These are phyloP conservation scores for Fusarium piperis DNA, from an alignment of 2,329 filamentous ascomycete genomes.

Conservation along the genomic window DNA sequence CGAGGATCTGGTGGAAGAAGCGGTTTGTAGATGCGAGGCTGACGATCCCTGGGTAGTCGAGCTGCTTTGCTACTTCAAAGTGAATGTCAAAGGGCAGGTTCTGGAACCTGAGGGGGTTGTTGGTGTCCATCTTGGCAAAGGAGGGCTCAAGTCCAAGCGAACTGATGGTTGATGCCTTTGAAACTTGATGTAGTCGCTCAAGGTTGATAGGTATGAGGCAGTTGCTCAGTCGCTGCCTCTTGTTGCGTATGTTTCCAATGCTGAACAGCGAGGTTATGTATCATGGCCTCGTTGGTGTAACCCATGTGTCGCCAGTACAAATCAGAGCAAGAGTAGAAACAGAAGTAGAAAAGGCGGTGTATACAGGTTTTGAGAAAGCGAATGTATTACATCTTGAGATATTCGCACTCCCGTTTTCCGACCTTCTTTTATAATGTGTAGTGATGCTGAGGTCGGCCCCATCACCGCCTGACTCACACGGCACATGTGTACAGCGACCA, in stretches of 20 bases:
- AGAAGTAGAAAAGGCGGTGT: background rate
- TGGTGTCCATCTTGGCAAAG: slow-evolving; percentile 9
- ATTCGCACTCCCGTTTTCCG: too few relatives aligned
- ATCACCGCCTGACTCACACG: slow-evolving; percentile 14
- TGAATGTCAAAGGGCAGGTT: slow-evolving; percentile 32
- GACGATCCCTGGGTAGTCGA: slow-evolving; percentile 15
- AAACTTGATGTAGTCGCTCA: background rate
- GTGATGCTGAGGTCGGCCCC: background rate
- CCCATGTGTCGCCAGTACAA: background rate
- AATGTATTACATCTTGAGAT: background rate
- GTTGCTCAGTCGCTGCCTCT: background rate
- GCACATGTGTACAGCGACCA: background rate
- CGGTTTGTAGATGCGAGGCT: slow-evolving; percentile 22
- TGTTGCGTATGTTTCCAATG: background rate
- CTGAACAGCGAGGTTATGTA: background rate
- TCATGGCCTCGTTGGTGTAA: background rate
- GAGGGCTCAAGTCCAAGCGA: background rate
- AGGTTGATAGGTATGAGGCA: background rate
- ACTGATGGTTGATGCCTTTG: background rate
- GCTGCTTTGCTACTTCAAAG: slow-evolving; percentile 12
- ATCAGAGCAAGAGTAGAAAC: background rate
- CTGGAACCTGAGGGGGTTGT: slow-evolving; percentile 1
- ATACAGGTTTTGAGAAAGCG: background rate
- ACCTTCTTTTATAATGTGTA: background rate
- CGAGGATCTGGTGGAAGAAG: slow-evolving; percentile 11